A percentile compares a stretch with the other conserved stretches of the same genome.
phyloP scores from a whole-genome alignment of 257 asterid species.

The Anisodus acutangulus region DNA sequence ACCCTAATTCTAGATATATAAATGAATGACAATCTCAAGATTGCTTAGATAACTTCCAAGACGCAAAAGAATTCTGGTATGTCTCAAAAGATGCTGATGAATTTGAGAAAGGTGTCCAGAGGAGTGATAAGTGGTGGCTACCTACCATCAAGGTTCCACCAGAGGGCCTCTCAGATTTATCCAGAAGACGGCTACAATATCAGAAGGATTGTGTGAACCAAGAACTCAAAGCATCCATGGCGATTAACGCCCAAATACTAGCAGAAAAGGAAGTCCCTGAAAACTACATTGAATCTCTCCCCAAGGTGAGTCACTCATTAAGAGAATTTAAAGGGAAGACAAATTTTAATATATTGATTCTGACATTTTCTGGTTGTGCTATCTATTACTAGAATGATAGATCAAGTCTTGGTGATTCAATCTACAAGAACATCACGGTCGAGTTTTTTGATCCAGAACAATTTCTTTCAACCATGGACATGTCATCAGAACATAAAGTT shows the following conservation, averaged over 20 bases:
- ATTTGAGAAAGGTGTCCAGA: constrained; percentile 67
- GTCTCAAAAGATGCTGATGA: constrained; percentile 70
- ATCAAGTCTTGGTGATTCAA: constrained; percentile 76
- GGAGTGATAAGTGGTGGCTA: constrained; percentile 84
- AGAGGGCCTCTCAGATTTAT: constrained; percentile 65
- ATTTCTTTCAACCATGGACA: constrained; percentile 68
- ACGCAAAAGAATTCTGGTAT: constrained; percentile 70
- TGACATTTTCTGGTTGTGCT: not conserved
- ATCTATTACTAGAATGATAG: constrained; percentile 66
- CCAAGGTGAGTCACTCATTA: constrained; percentile 56
- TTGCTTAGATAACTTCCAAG: constrained; percentile 63
- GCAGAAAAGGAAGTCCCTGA: constrained; percentile 92
- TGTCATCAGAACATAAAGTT: constrained; percentile 82
- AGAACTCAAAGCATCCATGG: constrained; percentile 88
- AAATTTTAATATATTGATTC: not conserved
- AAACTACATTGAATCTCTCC: constrained; percentile 88
- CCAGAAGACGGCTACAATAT: constrained; percentile 58
- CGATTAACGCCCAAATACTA: constrained; percentile 78
- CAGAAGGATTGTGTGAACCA: constrained; percentile 82
- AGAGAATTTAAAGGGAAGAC: not conserved
- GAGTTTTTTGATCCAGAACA: constrained; percentile 79
- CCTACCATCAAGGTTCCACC: constrained; percentile 84
- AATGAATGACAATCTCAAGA: constrained; percentile 44
- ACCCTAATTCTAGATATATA: not conserved
- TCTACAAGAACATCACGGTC: constrained; percentile 68